Conservation (phyloP, 192 early-diverging fungal genomes). For the Coemansia umbellata region DNA sequence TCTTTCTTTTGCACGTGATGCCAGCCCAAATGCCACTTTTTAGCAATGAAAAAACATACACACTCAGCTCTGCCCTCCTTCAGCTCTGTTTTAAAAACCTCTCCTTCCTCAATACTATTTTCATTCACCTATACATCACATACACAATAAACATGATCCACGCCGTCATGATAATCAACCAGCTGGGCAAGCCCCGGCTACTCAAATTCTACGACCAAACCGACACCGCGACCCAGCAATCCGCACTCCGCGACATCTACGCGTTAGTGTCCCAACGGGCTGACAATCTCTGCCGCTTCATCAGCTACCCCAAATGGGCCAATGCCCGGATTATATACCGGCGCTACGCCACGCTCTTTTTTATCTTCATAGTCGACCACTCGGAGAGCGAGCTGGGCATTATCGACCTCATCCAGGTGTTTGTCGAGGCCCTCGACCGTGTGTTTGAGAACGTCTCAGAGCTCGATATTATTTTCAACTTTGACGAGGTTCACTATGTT, state of each 20-base stretch:
- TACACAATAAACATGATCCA: constrained; percentile 69
- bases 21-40: neutral
- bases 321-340: constrained; percentile 93
- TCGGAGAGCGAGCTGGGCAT: constrained; percentile 97
- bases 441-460: constrained; percentile 97
- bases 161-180: constrained; percentile 99
- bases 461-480: constrained; percentile 92
- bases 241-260: constrained; percentile 85
- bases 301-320: constrained; percentile 75
- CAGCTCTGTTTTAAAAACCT: constrained; percentile 21
- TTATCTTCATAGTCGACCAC: constrained; percentile 95
- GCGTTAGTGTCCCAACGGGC: constrained; percentile 77
- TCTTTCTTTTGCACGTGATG: neutral
- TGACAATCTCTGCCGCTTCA: constrained; percentile 88
- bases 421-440: constrained; percentile 92
- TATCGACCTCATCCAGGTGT: constrained; percentile 93
- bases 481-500: constrained; percentile 84
- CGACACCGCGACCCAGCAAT: constrained; percentile 78
- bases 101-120: constrained; percentile 24
- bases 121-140: neutral
- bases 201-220: constrained; percentile 93
- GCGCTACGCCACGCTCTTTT: constrained; percentile 96
- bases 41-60: neutral
- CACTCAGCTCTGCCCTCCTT: neutral
- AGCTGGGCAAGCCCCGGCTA: constrained; percentile 90